Conservation (phyloP, 1,284 basidiomycete species). For the Moniliophthora roreri region DNA sequence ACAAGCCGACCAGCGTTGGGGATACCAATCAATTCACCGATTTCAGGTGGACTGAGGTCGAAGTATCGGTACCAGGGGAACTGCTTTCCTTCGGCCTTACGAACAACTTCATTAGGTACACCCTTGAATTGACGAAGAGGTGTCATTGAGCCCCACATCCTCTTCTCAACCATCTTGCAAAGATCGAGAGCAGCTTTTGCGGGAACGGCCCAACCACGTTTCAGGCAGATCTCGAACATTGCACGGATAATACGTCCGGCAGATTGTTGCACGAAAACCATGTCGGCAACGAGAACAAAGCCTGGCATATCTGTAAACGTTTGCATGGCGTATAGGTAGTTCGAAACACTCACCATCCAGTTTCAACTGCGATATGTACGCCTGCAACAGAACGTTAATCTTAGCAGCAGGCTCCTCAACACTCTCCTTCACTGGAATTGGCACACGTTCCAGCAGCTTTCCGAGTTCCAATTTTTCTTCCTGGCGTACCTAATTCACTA, state of each 20-base stretch:
- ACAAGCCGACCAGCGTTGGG: conserved; percentile 91
- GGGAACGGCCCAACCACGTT: conserved; percentile 96
- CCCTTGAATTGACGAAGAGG: conserved; percentile 95
- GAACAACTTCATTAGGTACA: conserved; percentile 84
- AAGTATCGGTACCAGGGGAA: conserved; percentile 99
- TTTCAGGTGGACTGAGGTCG: conserved; percentile 81
- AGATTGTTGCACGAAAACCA: conserved; percentile 95
- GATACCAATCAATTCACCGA: conserved; percentile 93
- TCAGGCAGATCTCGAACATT: conserved; percentile 97
- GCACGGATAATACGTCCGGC: conserved; percentile 94
- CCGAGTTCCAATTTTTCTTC: conserved; percentile 89
- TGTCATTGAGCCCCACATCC: conserved; percentile 98
- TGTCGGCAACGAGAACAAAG: conserved; percentile 96
- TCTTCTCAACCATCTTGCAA: conserved; percentile 96
- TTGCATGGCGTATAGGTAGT: neutral
- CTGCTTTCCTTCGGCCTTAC: conserved; percentile 96
- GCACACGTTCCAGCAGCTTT: conserved; percentile 94
- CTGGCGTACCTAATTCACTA: conserved; percentile 49
- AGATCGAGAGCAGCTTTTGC: conserved; percentile 90
- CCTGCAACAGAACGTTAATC: conserved; percentile 95
- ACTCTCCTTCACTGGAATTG: conserved; percentile 96
- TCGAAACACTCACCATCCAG: conserved; percentile 65
- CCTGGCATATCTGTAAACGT: conserved; percentile 35
- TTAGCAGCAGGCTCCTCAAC: conserved; percentile 97
- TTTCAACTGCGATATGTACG: conserved; percentile 94